phyloP scores from a whole-genome alignment of 1,139 yeast genomes.

The Geotrichum cucujoidarum region DNA sequence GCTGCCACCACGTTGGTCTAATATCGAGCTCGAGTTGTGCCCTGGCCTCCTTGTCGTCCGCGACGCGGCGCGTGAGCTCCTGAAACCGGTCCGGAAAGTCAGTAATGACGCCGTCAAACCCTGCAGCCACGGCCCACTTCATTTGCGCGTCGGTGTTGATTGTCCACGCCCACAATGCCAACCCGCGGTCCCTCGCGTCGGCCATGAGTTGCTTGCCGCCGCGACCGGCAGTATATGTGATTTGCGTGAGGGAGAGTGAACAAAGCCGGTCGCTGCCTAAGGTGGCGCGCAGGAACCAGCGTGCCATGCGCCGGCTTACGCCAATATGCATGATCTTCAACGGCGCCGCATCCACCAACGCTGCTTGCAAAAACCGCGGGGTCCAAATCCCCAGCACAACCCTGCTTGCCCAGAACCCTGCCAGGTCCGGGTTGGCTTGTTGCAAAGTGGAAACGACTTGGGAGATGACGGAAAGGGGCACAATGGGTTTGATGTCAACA shows the following conservation, averaged over 20 bases:
- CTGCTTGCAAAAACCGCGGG: constrained; percentile 55
- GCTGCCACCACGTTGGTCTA: neutral
- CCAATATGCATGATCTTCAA: constrained; percentile 51
- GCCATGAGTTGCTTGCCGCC: constrained; percentile 39
- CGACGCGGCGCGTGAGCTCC: constrained; percentile 6
- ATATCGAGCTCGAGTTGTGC: neutral
- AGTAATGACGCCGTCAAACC: constrained; percentile 57
- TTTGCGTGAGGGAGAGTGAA: constrained; percentile 38
- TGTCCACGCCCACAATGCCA: constrained; percentile 75
- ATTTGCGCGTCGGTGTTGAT: constrained; percentile 48
- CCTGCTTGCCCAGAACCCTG: constrained; percentile 59
- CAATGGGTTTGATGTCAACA: constrained; percentile 79
- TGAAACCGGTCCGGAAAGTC: constrained; percentile 48
- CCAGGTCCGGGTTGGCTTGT: constrained; percentile 45
- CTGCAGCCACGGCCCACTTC: constrained; percentile 43
- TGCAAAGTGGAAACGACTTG: constrained; percentile 49
- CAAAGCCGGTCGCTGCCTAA: constrained; percentile 20
- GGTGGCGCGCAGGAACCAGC: constrained; percentile 36
- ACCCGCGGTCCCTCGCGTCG: constrained; percentile 40
- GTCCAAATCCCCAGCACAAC: constrained; percentile 82
- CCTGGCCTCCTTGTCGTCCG: neutral
- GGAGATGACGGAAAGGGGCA: constrained; percentile 53
- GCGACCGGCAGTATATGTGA: constrained; percentile 12
- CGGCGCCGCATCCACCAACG: constrained; percentile 42
- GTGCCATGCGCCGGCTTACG: constrained; percentile 39